Percentiles rank a stretch among this genome's conserved stretches.
These are phyloP conservation scores for Aspergillus pseudoglaucus DNA, from an alignment of 2,329 filamentous ascomycete genomes.

Conservation along the genomic window DNA sequence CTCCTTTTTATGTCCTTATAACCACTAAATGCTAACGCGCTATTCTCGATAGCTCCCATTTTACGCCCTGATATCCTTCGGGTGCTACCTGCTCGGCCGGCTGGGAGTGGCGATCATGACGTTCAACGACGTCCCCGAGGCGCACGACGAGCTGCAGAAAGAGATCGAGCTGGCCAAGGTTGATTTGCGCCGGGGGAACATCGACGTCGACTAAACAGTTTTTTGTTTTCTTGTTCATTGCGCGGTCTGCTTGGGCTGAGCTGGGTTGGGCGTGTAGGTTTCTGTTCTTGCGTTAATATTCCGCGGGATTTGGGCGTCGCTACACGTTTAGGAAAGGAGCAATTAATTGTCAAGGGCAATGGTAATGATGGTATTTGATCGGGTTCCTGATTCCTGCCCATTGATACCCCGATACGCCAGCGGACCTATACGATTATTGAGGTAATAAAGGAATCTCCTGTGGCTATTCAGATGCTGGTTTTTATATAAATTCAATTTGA, in stretches of 20 bases:
- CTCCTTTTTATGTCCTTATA: background rate
- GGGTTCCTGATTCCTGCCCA: no score
- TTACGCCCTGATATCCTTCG: slow-evolving; percentile 86
- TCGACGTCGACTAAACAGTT: slow-evolving; percentile 36
- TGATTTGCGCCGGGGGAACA: slow-evolving; percentile 35
- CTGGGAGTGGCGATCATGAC: slow-evolving; percentile 89
- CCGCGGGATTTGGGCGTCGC: slow-evolving; percentile 2
- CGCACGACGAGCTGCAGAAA: slow-evolving; percentile 78
- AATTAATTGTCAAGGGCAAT: background rate
- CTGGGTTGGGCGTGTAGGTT: background rate
- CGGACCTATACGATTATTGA: no score
- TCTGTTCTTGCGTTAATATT: background rate
- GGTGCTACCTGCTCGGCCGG: slow-evolving; percentile 83
- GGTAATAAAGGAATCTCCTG: no score
- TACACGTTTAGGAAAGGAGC: background rate
- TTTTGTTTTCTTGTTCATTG: background rate
- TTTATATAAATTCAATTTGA: background rate
- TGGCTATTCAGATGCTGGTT: no score
- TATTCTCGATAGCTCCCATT: slow-evolving; percentile 65
- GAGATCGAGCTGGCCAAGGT: slow-evolving; percentile 58
- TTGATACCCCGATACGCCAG: no score
- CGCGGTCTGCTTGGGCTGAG: background rate
- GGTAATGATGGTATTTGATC: background rate
- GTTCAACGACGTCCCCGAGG: slow-evolving; percentile 92
- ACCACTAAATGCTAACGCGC: background rate